These are phyloP conservation scores for Metschnikowia lachancei DNA, from an alignment of 805 yeast species.

Conservation along the genomic window DNA sequence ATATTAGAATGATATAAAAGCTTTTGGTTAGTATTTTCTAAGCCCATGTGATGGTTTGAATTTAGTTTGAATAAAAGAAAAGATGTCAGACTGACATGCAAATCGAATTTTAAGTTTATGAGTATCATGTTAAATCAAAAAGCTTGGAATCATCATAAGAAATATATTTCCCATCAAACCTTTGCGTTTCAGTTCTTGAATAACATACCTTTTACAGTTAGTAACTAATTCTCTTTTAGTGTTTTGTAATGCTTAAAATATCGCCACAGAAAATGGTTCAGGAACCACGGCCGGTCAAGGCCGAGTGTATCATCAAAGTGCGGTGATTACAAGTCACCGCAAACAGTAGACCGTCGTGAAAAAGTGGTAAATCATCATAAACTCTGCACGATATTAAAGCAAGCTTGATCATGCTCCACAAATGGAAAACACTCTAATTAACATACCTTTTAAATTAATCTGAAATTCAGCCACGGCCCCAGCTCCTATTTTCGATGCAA, in stretches of 20 bases:
- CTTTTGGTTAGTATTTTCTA: slow-evolving; percentile 5
- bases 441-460: slow-evolving; percentile 22
- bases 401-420: neutral
- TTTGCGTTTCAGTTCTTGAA: neutral
- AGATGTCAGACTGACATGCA: slow-evolving; percentile 44
- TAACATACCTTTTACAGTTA: slow-evolving; percentile 13
- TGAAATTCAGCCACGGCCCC: slow-evolving; percentile 16
- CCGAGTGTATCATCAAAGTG: slow-evolving; percentile 44
- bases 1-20: neutral
- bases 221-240: neutral
- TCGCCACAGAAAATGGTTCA: slow-evolving; percentile 23
- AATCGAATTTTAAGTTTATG: slow-evolving; percentile 31
- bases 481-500: slow-evolving; percentile 23
- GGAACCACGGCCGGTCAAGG: slow-evolving; percentile 56
- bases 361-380: slow-evolving; percentile 48
- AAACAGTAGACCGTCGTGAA: slow-evolving; percentile 55
- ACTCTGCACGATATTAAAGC: slow-evolving; percentile 20
- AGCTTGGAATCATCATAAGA: slow-evolving; percentile 16
- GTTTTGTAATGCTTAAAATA: no score
- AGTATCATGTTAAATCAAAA: slow-evolving; percentile 25
- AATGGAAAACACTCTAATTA: neutral
- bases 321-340: slow-evolving; percentile 43
- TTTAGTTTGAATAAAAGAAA: neutral
- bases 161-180: neutral
- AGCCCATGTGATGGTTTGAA: neutral